phyloP scores from a whole-genome alignment of 257 asterid genomes.

The Solanum neorickii region DNA sequence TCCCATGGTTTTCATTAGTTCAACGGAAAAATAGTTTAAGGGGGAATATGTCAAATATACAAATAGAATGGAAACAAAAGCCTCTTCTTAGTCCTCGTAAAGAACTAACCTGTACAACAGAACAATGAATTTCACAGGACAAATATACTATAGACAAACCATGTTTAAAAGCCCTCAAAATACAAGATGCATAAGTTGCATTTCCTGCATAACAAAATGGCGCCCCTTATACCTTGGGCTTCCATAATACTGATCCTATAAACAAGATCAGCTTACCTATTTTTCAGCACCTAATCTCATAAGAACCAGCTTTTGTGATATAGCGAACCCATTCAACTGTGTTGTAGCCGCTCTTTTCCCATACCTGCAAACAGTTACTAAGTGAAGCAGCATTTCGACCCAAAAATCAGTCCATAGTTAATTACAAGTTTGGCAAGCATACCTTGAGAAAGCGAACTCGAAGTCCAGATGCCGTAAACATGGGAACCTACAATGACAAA shows the following conservation, averaged over 20 bases:
- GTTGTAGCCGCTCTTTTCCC: slow-evolving; percentile 99
- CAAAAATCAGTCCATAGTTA: not conserved
- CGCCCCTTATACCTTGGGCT: not conserved
- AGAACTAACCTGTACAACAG: not conserved
- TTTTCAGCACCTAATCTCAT: slow-evolving; percentile 81
- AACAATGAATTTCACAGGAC: not conserved
- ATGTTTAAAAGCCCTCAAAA: not conserved
- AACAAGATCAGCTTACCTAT: not conserved
- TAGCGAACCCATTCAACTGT: slow-evolving; percentile 99
- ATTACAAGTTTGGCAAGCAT: not conserved
- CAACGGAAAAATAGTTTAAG: not conserved
- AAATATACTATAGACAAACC: not conserved
- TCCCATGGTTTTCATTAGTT: not conserved
- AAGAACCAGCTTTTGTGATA: slow-evolving; percentile 96
- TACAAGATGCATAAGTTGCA: not conserved
- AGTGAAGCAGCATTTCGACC: slow-evolving; percentile 1
- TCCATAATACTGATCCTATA: not conserved
- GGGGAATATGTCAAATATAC: not conserved
- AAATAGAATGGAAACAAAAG: not conserved
- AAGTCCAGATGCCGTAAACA: slow-evolving; percentile 96
- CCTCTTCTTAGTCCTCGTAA: not conserved
- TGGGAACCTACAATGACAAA: slow-evolving; percentile 67
- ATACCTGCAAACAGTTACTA: slow-evolving; percentile 47
- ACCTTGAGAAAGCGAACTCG: slow-evolving; percentile 99
- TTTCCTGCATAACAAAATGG: not conserved